Evolutionary conservation across 306 rosid species (phyloP), one percentile per base, ranked within the genome.

Genomic region (Quercus rubra): DNA sequence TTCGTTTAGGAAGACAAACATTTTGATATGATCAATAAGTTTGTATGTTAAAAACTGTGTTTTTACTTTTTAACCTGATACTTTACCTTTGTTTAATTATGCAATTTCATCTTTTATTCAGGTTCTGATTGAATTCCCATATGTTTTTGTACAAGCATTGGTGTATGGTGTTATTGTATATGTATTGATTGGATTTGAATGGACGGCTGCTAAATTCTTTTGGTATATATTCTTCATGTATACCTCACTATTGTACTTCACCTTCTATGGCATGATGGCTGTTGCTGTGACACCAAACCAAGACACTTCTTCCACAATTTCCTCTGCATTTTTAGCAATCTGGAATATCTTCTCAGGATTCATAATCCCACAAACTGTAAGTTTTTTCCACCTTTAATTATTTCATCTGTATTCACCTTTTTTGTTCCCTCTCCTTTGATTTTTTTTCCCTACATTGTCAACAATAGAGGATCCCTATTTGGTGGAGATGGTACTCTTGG

Each of bases 261-360:
- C 88, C 80, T 90, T 75, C 82, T 90, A 82, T 17, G 94, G 94
- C 64, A 90, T 90, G 90, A 87, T 84, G 90, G 8, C 46, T 15
- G 90, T 90, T 17, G 94, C 86, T 11, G 74, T 85, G 71, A 88
- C 91, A 71, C 92, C 92, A 64, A 84, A 79, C 76, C 88, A 84
- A 41, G 12, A 88, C 54, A 78, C 88, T 55, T 85, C 86, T 73
- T 20, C 91, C 68, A 84, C 88, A 56, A 82, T 81, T 57, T 80
- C 89, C 63, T 70, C 90, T 18, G 89, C 88, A 21, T 88, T 88
- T 63, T 86, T 86, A 55, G 90, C 76, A 75, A 1, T 88, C 27
- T 88, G 91, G 91, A 90, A 88, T 49, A 85, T 90, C 76, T 88
- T 88, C 30, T 86, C 90, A 8, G 94, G 94, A 85, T 90, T 90